Evolutionary conservation across 2,329 filamentous ascomycete genomes (phyloP), one percentile per base, ranked within the genome.

Genomic region (Hymenoscyphus occultus): DNA sequence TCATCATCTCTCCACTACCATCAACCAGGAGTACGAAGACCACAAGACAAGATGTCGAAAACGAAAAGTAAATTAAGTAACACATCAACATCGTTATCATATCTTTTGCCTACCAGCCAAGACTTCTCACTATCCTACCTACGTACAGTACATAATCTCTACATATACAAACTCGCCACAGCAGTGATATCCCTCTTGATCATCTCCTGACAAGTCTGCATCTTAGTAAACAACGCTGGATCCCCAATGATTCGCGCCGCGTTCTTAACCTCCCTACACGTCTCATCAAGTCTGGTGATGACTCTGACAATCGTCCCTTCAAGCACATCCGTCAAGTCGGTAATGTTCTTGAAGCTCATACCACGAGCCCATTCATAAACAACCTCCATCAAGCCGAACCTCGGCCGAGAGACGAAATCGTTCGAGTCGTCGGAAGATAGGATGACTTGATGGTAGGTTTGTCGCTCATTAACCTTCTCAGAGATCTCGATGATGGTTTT

Each of bases 261-360:
- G 76, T 97, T 98, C 83, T 97, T 97, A 64, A 98, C 95, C 78
- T 99, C 95, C 59, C 95, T 84, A 76, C 95, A 99, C 9, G 93
- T 97, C 83, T 99, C 95, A 74, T 99, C 95, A 65, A 99, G 81
- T 32, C 95, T 82, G 54, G 93, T 96, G 71, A 99, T 98, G 1
- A 95, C 94, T 61, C 95, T 83, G 59, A 99, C 95, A 79, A 99
- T 98, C 0, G 95, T 98, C 1, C 95, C 95, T 78, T 99, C 95
- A 73, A 98, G 87, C 64, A 99, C 93, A 76, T 98, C 94, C 7
- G 95, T 99, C 75, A 99, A 80, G 70, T 94, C 91, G 0, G 94
- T 98, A 71, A 99, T 99, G 70, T 95, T 94, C 79, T 96, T 96
- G 83, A 99, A 99, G 61, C 91, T 94, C 92, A 98, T 98, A 32